A percentile compares a stretch with the other conserved stretches of the same genome.
Evolutionary conservation across 2,329 filamentous ascomycete species (phyloP).

Genomic region (Stachybotrys chlorohalonatus): DNA sequence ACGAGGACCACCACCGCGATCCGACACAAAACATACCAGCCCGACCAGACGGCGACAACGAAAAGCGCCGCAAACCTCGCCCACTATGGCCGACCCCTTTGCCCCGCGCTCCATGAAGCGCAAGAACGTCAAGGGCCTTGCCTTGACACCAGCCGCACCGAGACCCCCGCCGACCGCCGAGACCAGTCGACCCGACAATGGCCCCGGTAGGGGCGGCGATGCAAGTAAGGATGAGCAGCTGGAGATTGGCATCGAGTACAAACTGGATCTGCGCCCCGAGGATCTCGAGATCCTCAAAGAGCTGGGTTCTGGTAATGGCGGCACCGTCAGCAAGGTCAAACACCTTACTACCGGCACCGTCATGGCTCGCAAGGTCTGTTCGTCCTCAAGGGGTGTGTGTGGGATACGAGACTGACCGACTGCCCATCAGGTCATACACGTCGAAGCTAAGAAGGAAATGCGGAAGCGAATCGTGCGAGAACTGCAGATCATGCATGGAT

Average conservation of each 20-base stretch:
- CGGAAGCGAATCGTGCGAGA: constrained; percentile 95
- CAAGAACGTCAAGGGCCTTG: constrained; percentile 97
- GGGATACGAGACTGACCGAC: constrained; percentile 6
- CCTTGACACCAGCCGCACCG: constrained; percentile 69
- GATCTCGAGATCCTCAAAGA: constrained; percentile 92
- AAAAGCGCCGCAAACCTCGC: not conserved
- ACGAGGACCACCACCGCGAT: not conserved
- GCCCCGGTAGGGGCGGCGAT: constrained; percentile 49
- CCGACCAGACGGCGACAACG: not conserved
- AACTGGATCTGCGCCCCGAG: constrained; percentile 81
- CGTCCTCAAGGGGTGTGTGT: not conserved
- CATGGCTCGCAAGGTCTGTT: constrained; percentile 88
- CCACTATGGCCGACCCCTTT: constrained; percentile 51
- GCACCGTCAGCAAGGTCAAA: constrained; percentile 95
- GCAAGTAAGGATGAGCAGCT: constrained; percentile 53
- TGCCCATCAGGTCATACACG: constrained; percentile 72
- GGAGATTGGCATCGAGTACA: constrained; percentile 97
- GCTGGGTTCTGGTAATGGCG: constrained; percentile 90
- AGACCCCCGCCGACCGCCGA: constrained; percentile 65
- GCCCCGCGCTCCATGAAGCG: constrained; percentile 83
- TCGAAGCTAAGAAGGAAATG: constrained; percentile 95
- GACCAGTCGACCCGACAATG: constrained; percentile 53
- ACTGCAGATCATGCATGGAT: constrained; percentile 96
- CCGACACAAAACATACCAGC: not conserved
- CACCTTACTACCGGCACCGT: constrained; percentile 90